A percentile compares a stretch with the other conserved stretches of the same genome.
Conservation (phyloP, 768 basidiomycete species). For the Auricularia sp. region DNA sequence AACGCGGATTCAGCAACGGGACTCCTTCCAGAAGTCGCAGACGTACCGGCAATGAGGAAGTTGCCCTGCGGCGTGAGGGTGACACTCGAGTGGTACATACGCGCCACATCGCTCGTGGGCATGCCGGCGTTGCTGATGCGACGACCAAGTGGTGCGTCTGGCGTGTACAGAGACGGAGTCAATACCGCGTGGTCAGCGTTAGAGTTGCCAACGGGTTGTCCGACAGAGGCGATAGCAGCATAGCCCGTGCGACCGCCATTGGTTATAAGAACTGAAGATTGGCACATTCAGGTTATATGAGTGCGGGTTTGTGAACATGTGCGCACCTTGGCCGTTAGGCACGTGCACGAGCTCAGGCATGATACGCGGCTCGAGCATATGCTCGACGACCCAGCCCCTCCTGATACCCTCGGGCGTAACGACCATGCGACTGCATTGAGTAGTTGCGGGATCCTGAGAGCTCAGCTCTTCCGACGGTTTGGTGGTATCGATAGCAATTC, state of each 20-base stretch:
- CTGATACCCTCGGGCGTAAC: slow-evolving; percentile 19
- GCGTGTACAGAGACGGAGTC: slow-evolving; percentile 25
- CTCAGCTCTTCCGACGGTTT: slow-evolving; percentile 12
- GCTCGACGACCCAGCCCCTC: slow-evolving; percentile 23
- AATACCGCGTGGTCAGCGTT: slow-evolving; percentile 29
- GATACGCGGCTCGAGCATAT: slow-evolving; percentile 18
- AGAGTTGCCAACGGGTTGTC: slow-evolving; percentile 39
- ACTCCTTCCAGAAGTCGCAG: not conserved
- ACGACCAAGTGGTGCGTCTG: slow-evolving; percentile 20
- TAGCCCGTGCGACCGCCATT: slow-evolving; percentile 34
- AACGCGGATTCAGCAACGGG: not conserved
- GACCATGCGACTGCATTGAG: slow-evolving; percentile 25
- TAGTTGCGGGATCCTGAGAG: slow-evolving; percentile 20
- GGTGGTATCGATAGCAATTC: slow-evolving; percentile 13
- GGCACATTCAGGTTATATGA: not conserved
- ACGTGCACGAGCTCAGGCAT: slow-evolving; percentile 19
- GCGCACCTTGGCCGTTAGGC: slow-evolving; percentile 22
- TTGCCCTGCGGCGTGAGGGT: slow-evolving; percentile 62
- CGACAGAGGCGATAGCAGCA: slow-evolving; percentile 40
- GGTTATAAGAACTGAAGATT: slow-evolving; percentile 19
- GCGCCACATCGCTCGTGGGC: slow-evolving; percentile 20
- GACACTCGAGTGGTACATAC: slow-evolving; percentile 40
- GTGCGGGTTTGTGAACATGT: not conserved
- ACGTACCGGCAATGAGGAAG: slow-evolving; percentile 59
- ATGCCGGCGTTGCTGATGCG: slow-evolving; percentile 22